Percentiles rank a stretch among this genome's conserved stretches.
Evolutionary conservation across 495 filamentous ascomycete genomes (phyloP).

Genomic region (Aspergillus panamensis): DNA sequence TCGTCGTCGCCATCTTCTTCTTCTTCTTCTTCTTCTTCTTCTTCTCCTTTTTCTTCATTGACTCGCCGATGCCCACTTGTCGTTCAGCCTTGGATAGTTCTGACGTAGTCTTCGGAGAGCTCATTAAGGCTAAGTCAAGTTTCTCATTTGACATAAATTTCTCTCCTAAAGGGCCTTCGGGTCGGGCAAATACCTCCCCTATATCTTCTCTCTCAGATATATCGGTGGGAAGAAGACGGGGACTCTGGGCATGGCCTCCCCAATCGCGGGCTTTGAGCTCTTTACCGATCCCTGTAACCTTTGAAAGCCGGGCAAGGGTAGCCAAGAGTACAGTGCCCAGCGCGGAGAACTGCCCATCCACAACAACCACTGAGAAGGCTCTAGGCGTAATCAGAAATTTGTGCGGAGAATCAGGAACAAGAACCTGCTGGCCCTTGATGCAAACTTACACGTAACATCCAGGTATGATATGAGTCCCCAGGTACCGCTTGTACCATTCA

Average conservation of each 20-base stretch:
- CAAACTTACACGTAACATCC: conserved; percentile 44
- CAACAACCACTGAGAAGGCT: conserved; percentile 66
- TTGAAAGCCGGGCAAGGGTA: conserved; percentile 56
- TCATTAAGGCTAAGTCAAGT: background rate
- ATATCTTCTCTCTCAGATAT: conserved; percentile 25
- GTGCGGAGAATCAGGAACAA: background rate
- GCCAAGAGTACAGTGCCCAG: conserved; percentile 75
- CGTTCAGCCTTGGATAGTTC: conserved; percentile 14
- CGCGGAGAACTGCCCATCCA: conserved; percentile 70
- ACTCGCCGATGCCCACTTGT: background rate
- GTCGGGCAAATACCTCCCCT: conserved; percentile 32
- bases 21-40: conserved; percentile 42
- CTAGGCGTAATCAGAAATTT: conserved; percentile 26
- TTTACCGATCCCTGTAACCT: conserved; percentile 36
- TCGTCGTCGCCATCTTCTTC: conserved; percentile 37
- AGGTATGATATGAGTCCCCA: conserved; percentile 37
- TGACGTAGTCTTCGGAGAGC: background rate
- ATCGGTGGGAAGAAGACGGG: background rate
- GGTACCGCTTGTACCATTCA: conserved; percentile 26
- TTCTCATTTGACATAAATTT: background rate
- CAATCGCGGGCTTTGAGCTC: conserved; percentile 16
- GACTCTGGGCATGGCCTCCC: background rate
- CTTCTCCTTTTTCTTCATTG: background rate
- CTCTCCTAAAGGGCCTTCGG: background rate
- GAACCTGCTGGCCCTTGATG: background rate